Evolutionary conservation across 805 yeast genomes (phyloP).

Genomic region (Debaryomyces castellii): DNA sequence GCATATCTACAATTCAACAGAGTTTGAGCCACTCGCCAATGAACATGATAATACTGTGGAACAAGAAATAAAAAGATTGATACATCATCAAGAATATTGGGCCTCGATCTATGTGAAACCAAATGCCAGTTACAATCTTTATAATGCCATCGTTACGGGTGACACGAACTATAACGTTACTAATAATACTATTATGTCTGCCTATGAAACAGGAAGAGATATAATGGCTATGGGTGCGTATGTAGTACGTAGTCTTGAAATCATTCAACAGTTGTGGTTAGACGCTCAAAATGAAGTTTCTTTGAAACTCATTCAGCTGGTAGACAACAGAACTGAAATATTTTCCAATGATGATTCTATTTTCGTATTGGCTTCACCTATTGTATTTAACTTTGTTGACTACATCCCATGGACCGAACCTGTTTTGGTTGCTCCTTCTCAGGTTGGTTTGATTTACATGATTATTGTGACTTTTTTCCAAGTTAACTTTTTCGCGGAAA

Average conservation of each 20-base stretch:
- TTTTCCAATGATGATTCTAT: conserved; percentile 13
- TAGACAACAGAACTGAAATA: conserved; percentile 13
- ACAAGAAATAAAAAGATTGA: conserved; percentile 40
- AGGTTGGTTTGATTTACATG: conserved; percentile 72
- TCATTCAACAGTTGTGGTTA: conserved; percentile 33
- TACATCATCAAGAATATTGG: conserved; percentile 65
- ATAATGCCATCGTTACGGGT: conserved; percentile 39
- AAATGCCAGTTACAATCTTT: conserved; percentile 44
- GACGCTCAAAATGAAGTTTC: conserved; percentile 21
- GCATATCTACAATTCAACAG: conserved; percentile 28
- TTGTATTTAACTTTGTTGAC: conserved; percentile 40
- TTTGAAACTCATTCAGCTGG: conserved; percentile 15
- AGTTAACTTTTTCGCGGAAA: conserved; percentile 55
- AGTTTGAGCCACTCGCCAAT: conserved; percentile 27
- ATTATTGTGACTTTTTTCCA: conserved; percentile 74
- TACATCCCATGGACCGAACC: conserved; percentile 49
- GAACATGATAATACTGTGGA: conserved; percentile 24
- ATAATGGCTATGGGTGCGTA: conserved; percentile 45
- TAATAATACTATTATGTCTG: conserved; percentile 30
- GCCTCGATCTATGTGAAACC: conserved; percentile 52
- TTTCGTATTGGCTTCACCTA: conserved; percentile 29
- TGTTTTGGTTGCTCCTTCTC: conserved; percentile 63
- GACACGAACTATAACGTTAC: conserved; percentile 28
- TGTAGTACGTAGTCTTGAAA: conserved; percentile 38
- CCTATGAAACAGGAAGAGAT: conserved; percentile 68